These are phyloP conservation scores for Raphanus raphanistrum DNA, from an alignment of 345 rosid genomes.

Conservation along the genomic window DNA sequence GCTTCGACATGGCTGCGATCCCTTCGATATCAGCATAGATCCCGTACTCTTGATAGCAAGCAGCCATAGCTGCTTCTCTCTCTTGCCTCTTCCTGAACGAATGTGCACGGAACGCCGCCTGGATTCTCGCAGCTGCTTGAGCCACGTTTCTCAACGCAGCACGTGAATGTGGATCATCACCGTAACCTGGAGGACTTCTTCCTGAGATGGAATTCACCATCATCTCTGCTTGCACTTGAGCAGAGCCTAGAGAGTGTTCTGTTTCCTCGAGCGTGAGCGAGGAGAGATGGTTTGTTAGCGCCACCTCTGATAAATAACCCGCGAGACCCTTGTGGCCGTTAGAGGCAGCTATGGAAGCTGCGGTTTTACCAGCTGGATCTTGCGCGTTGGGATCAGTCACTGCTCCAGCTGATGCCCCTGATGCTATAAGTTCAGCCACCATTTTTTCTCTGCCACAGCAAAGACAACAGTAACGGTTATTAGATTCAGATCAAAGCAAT, in stretches of 20 bases:
- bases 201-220: constrained; percentile 57
- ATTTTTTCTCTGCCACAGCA: constrained; percentile 70
- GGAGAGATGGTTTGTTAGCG: constrained; percentile 90
- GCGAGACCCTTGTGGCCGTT: constrained; percentile 90
- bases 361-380: constrained; percentile 76
- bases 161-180: constrained; percentile 49
- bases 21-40: constrained; percentile 57
- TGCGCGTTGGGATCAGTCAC: constrained; percentile 84
- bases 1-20: constrained; percentile 59
- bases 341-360: constrained; percentile 77
- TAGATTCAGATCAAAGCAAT: background rate
- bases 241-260: constrained; percentile 65
- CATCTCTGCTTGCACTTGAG: constrained; percentile 74
- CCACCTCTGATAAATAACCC: constrained; percentile 91
- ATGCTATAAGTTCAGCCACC: constrained; percentile 90
- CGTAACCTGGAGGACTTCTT: constrained; percentile 3
- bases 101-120: constrained; percentile 93
- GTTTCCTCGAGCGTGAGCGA: constrained; percentile 82
- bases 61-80: constrained; percentile 39
- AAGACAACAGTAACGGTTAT: constrained; percentile 1
- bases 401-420: constrained; percentile 91
- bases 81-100: constrained; percentile 75
- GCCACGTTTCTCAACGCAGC: constrained; percentile 87
- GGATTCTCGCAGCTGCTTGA: constrained; percentile 96
- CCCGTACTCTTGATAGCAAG: constrained; percentile 58